These are phyloP conservation scores for Epichloe elymi DNA, from an alignment of 2,329 filamentous ascomycete species.

Conservation along the genomic window DNA sequence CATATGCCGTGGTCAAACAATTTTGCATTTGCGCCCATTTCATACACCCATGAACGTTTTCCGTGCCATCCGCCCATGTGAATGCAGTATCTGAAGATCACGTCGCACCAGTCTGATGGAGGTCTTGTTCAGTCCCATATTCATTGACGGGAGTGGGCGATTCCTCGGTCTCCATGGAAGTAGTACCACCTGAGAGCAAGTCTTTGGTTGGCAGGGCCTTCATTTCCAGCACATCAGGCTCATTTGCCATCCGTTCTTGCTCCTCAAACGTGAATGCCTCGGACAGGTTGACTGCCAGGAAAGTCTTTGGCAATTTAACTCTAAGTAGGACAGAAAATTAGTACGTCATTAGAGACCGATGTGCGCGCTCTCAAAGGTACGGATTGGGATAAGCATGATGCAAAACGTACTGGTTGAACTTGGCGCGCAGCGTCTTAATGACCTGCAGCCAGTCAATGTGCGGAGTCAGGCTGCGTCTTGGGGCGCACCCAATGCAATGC, in stretches of 20 bases:
- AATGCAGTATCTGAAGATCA: background rate
- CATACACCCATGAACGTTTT: background rate
- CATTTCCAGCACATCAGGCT: conserved; percentile 36
- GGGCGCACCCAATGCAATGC: conserved; percentile 90
- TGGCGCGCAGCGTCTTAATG: conserved; percentile 87
- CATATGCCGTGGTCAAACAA: no score
- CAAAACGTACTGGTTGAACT: conserved; percentile 73
- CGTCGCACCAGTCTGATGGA: background rate
- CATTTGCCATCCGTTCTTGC: conserved; percentile 36
- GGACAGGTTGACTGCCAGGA: conserved; percentile 50
- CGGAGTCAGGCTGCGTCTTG: conserved; percentile 75
- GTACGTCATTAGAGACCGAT: background rate
- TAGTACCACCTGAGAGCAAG: conserved; percentile 9
- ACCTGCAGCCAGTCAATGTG: conserved; percentile 95
- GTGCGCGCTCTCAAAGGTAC: conserved; percentile 2
- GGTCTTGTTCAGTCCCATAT: background rate
- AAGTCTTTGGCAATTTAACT: conserved; percentile 54
- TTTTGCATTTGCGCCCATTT: background rate
- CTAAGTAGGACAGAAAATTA: conserved; percentile 20
- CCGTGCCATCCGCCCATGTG: background rate
- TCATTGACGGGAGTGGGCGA: background rate
- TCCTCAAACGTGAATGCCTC: conserved; percentile 49
- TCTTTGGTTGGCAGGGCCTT: conserved; percentile 23
- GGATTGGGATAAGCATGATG: conserved; percentile 2
- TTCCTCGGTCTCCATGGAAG: background rate